These are phyloP conservation scores for Trichoderma sp. DNA, from an alignment of 2,329 filamentous ascomycete species.

Conservation along the genomic window DNA sequence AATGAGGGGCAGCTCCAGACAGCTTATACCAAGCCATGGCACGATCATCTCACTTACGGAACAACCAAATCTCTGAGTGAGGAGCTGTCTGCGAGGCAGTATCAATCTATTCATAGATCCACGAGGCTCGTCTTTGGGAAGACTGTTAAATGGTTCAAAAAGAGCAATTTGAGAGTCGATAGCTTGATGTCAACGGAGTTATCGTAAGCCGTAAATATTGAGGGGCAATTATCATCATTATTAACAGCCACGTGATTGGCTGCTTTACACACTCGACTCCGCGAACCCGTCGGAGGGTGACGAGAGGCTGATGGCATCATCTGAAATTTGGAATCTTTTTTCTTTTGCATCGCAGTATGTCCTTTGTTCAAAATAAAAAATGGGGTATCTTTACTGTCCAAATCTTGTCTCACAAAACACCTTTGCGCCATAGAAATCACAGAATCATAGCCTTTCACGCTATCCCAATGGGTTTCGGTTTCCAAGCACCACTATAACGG, in stretches of 20 bases:
- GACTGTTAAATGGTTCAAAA: not conserved
- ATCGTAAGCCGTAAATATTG: slow-evolving; percentile 1
- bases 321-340: not conserved
- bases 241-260: slow-evolving; percentile 20
- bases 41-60: slow-evolving; percentile 10
- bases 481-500: slow-evolving; percentile 52
- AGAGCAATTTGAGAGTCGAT: not conserved
- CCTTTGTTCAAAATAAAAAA: not conserved
- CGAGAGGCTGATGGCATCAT: slow-evolving; percentile 18
- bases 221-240: not conserved
- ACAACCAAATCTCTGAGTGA: slow-evolving; percentile 10
- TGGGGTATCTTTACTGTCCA: slow-evolving; percentile 9
- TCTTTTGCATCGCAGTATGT: not conserved
- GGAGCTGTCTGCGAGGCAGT: not conserved
- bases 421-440: not conserved
- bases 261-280: not conserved
- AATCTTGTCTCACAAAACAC: not conserved
- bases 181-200: not conserved
- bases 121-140: not conserved
- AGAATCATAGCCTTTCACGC: slow-evolving; percentile 36
- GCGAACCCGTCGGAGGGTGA: slow-evolving; percentile 8
- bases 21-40: slow-evolving; percentile 14
- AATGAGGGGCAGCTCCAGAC: slow-evolving; percentile 15
- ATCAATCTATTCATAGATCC: slow-evolving; percentile 18
- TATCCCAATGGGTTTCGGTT: slow-evolving; percentile 57